Evolutionary conservation across 345 rosid genomes (phyloP).

Genomic region (Sonneratia alba): DNA sequence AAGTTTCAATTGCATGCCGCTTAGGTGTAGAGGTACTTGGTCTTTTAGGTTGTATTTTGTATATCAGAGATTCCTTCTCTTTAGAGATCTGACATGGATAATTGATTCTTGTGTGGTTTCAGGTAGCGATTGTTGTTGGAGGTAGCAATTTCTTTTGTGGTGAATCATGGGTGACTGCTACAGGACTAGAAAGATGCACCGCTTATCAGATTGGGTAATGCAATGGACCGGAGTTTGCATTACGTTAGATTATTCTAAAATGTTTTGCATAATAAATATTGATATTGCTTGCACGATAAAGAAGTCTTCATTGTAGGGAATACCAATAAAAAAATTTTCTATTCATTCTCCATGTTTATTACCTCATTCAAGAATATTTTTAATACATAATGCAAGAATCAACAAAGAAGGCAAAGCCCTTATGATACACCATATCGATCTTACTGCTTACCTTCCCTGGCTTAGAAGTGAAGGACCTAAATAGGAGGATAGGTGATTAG

Average conservation of each 20-base stretch:
- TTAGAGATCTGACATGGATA: neutral
- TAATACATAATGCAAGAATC: no score
- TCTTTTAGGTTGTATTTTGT: slow-evolving; percentile 3
- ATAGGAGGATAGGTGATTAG: neutral
- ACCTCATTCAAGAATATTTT: no score
- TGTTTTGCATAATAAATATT: neutral
- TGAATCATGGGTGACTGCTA: slow-evolving; percentile 44
- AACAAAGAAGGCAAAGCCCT: no score
- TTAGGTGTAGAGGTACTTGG: slow-evolving; percentile 65
- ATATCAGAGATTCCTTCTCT: neutral
- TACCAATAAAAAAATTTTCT: no score
- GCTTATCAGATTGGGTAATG: slow-evolving; percentile 63
- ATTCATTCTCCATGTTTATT: no score
- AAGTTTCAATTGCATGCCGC: slow-evolving; percentile 63
- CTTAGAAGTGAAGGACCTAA: neutral
- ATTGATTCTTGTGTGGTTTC: slow-evolving; percentile 11
- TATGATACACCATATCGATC: neutral
- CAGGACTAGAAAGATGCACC: no score
- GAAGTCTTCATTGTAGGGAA: no score
- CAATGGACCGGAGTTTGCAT: neutral
- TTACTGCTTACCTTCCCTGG: neutral
- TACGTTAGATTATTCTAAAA: neutral
- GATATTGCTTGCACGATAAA: no score
- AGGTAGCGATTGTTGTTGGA: slow-evolving; percentile 92
- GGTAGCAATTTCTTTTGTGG: slow-evolving; percentile 83